phyloP scores from a whole-genome alignment of 1,284 basidiomycete species.

The Cutaneotrichosporon dermatis region DNA sequence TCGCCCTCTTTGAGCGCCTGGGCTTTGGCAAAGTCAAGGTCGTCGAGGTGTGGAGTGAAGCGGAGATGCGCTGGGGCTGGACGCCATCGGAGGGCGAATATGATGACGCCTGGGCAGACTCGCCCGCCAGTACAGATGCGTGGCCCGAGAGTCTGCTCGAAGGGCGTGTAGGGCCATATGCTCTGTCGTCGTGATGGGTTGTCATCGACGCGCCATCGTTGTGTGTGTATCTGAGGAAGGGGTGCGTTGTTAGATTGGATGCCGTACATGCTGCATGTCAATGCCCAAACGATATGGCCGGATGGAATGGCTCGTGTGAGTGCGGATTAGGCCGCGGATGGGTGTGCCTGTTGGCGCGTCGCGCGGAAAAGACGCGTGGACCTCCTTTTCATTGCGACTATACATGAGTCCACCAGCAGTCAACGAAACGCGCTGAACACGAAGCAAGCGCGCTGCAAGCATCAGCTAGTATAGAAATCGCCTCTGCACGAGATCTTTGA shows the following conservation, averaged over 20 bases:
- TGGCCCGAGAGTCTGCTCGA: conserved; percentile 1
- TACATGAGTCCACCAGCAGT: too few species aligned
- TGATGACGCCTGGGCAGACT: background rate
- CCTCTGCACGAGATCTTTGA: too few species aligned
- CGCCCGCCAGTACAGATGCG: background rate
- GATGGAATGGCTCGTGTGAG: too few species aligned
- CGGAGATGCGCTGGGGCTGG: conserved; percentile 59
- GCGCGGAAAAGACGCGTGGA: too few species aligned
- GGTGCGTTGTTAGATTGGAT: background rate
- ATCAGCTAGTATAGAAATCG: too few species aligned
- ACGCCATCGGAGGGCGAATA: background rate
- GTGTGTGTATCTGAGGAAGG: background rate
- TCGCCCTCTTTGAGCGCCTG: conserved; percentile 62
- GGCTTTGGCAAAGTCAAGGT: conserved; percentile 63
- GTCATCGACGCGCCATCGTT: background rate
- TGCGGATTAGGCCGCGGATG: too few species aligned
- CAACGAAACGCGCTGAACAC: too few species aligned
- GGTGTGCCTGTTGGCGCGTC: too few species aligned
- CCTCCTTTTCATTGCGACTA: too few species aligned
- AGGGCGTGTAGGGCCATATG: conserved; percentile 2
- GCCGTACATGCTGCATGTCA: too few species aligned
- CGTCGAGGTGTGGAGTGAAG: conserved; percentile 67
- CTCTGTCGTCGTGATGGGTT: background rate
- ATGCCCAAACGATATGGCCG: too few species aligned
- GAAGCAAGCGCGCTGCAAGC: too few species aligned